Evolutionary conservation across 2,329 filamentous ascomycete species (phyloP), one percentile per base, ranked within the genome.

Genomic region (Neonectria coccinea): DNA sequence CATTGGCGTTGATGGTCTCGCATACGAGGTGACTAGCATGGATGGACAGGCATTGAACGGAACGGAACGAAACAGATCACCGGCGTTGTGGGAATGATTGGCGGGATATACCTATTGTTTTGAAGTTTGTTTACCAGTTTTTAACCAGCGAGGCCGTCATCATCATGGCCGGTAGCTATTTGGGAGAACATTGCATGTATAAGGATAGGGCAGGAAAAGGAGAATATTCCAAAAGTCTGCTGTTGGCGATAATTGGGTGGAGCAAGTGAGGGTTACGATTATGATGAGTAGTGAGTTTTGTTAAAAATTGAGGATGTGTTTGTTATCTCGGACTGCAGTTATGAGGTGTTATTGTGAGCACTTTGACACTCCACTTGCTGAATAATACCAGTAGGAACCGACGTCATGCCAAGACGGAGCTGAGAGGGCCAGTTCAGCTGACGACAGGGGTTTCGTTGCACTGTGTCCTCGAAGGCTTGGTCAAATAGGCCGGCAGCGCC

Each of bases 61-160:
- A 54, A 62, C 50, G 56, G 56, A 55, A 41, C 9, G 56, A 56
- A 53, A 59, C 51, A 39, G 70, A 68, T 42, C 39, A 53, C 58
- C 31, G 72, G 72, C 72, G 72, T 74, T 74, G 39, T 63, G 55
- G 66, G 56, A 53, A 27, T 56, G 55, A 48, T 57, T 57, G 66
- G 64, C 67, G n/a, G 60, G 66, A 74, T 74, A 74, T 74, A 74
- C 72, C 72, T 74, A 67, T 70, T 73, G 62, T 62, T 67, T 70
- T 66, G 27, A 61, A 33, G 55, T 47, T 63, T 27, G 42, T 57
- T 42, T 20, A 42, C 16, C n/a, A 42, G 36, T 51, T 60, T 42
- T 55, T 53, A 51, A 51, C 16, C 20, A 25, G 27, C 29, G 44
- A 44, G n/a, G 55, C n/a, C 48, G 45, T 39, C 47, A 55, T 53